These are phyloP conservation scores for Solanum verrucosum DNA, from an alignment of 257 asterid species.

Conservation along the genomic window DNA sequence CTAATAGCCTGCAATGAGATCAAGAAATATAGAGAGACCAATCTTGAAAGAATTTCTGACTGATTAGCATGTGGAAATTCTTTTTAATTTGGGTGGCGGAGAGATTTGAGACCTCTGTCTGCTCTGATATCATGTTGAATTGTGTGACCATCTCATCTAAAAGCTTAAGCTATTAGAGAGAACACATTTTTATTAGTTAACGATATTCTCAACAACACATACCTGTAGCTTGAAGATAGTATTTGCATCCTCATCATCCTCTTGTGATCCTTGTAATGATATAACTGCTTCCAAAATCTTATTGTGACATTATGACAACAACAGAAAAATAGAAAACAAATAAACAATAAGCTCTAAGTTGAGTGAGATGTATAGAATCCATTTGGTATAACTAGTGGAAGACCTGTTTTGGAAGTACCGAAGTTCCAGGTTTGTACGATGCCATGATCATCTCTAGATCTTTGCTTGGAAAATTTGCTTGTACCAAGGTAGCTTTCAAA, in stretches of 20 bases:
- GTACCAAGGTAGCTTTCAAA: too few relatives aligned
- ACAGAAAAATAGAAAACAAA: not conserved
- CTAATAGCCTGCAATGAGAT: too few relatives aligned
- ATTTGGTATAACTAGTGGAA: not conserved
- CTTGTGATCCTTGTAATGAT: constrained; percentile 79
- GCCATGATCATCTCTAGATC: too few relatives aligned
- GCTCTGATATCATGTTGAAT: too few relatives aligned
- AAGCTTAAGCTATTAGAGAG: too few relatives aligned
- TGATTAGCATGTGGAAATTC: not conserved
- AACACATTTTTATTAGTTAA: too few relatives aligned
- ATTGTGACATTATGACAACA: not conserved
- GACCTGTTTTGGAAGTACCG: constrained; percentile 40
- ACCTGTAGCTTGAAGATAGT: constrained; percentile 81
- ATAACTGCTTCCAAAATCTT: constrained; percentile 85
- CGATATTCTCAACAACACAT: not conserved
- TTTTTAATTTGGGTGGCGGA: too few relatives aligned
- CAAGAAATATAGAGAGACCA: not conserved
- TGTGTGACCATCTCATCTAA: too few relatives aligned
- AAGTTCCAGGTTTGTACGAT: accelerated
- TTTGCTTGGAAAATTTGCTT: too few relatives aligned
- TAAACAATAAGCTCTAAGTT: not conserved
- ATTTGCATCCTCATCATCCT: constrained; percentile 57
- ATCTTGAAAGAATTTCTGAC: not conserved
- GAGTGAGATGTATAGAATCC: not conserved
- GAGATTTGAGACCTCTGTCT: too few relatives aligned